Evolutionary conservation across 371 early-diverging fungal species (phyloP), one percentile per base, ranked within the genome.

Genomic region (Umbelopsis sp.): DNA sequence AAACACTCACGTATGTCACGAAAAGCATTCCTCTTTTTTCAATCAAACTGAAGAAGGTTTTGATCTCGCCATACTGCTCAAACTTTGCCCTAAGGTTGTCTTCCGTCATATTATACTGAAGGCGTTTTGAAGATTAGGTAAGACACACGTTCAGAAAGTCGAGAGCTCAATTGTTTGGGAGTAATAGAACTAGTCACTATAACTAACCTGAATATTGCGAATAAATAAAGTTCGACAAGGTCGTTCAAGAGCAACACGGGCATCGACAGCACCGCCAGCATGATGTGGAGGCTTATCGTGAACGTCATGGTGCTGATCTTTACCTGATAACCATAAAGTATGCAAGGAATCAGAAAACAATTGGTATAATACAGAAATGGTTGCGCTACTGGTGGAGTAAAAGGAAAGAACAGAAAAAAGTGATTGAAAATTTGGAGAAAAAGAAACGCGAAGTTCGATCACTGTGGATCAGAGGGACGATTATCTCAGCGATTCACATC

Each of bases 211-310:
- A 70, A 83, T 77, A 74, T 85, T 81, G 75, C 86, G 80, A 29
- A 85, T 78, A 70, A 85, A 85, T 32, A 85, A 67, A 12, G 86
- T 85, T 73, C 86, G 74, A 67, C 84, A 84, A 45, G 84, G 84
- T 63, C 78, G 76, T 65, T 84, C 84, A 67, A 74, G 74, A 41
- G 81, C 80, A 4, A 79, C 74, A 70, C 83, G 79, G 63, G 81
- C 70, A 64, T 80, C 81, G 66, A 83, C 77, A 46, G 44, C 14
- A 14, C 41, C 64, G 25, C 35, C 57, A 67, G 4, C 32, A 35
- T 57, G 57, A 6, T 7, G 57, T 35, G 57, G 57, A 35, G 48
- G 48, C 18, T 48, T 48, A 48, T 48, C 48, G 18, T 20, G 48
- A 48, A 48, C 48, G 20, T 48, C 48, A 48, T 48, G 48, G 7